Base-by-base conservation (phyloP, 176 grass and related monocot species). In the Eleusine indica region DNA sequence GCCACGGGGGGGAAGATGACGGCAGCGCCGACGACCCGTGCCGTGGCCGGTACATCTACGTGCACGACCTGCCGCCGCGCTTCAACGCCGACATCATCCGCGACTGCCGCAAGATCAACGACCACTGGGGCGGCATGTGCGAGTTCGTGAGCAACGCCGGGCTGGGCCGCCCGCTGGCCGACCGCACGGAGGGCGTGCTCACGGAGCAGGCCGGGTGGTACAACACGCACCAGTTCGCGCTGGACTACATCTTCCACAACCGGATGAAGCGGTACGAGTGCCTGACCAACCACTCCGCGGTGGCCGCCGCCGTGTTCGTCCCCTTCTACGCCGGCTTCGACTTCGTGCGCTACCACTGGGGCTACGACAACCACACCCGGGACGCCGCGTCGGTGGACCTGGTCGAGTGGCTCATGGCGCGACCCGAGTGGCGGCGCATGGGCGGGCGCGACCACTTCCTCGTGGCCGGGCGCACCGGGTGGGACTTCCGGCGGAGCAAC, bases 261-360 rank as follows among this genome's bases (percentile, higher is more conserved):
- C 61, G 93, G 76, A 89, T 96, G 93, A 85, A 73, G 80, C 93
- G 80, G 68, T 96, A 96, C 52, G 71, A 80, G 47, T 96, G 93
- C 83, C 78, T 92, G 68, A 96, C 93, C 32, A 87, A 80, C 42
- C 74, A 89, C 70, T 91, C 90, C 42, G 64, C 83, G 17, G 8
- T 68, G 32, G 90, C 93, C 21, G 38, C 78, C 71, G 93, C 88
- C 43, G 67, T 96, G 49, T 96, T 96, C 41, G 81, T 96, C 49
- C 93, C 93, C 9, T 96, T 88, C 84, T 93, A 93, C 87, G 84
- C 90, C 41, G 90, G 93, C 39, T 90, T 92, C 40, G 93, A 96
- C 78, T 82, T 96, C 74, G 81, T 82, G 42, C 79, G 93, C 66
- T 91, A 85, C 75, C 88, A 90, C 49, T 96, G 91, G 94, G 90